Evolutionary conservation across 345 rosid genomes (phyloP), one percentile per base, ranked within the genome.

Genomic region (Theobroma cacao): DNA sequence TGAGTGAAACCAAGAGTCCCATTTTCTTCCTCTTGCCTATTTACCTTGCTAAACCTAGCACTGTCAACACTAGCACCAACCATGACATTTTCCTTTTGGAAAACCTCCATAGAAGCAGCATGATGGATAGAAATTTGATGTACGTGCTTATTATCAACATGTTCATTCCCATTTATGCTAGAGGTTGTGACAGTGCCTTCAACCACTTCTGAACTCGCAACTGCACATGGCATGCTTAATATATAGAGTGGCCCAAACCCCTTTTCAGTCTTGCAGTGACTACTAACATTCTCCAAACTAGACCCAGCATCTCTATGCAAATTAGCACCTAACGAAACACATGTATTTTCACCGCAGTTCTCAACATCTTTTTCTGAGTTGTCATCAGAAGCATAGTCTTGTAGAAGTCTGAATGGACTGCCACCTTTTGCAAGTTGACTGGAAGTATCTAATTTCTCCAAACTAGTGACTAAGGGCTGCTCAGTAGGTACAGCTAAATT

Each of bases 321-420:
- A 59, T n/a, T 33, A 65, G 73, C 31, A 63, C 75, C 83, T 70
- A 61, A 81, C 20, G 85, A 48, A 69, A 26, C 53, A 24, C 24
- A 12, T 24, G 22, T 48, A 80, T 36, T 63, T 53, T 72, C 56
- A 55, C 17, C n/a, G 41, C 33, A 34, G 24, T 76, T 60, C 55
- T 81, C 77, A 18, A 58, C 77, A 59, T 78, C 71, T 72, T 79
- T 83, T 63, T 83, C 90, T 14, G 83, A 81, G 82, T 83, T 79
- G 60, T 87, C 90, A 80, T 85, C 84, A 56, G 93, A 88, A 82
- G 83, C 84, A 87, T 87, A 85, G 53, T 80, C 84, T 76, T 85
- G 87, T n/a, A 86, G 63, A 80, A 82, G 85, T 81, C 83, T 86
- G 84, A 88, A 83, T 36, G 89, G 89, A 77, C 90, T 82, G 52